Evolutionary conservation across 805 yeast genomes (phyloP).

Genomic region (Candida stauntonica): DNA sequence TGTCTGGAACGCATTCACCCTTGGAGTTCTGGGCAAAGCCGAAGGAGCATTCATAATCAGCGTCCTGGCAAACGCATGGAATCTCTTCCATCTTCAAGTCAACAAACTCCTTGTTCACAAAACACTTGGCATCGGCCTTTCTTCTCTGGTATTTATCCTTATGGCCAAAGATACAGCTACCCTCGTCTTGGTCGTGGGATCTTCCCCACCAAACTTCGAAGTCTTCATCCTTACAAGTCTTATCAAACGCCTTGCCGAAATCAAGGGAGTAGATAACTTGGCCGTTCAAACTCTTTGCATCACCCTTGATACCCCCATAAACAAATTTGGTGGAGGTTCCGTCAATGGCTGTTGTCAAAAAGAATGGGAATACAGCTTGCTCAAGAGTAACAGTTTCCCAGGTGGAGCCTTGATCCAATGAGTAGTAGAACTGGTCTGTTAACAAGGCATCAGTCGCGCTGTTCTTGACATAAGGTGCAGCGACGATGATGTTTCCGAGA

Average conservation of each 20-base stretch:
- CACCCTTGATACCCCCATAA: conserved; percentile 38
- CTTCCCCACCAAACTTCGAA: conserved; percentile 64
- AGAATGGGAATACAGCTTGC: conserved; percentile 35
- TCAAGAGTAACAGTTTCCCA: conserved; percentile 56
- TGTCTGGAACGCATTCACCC: conserved; percentile 47
- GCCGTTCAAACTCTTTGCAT: conserved; percentile 2
- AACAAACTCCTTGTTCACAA: conserved; percentile 34
- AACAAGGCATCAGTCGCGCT: conserved; percentile 30
- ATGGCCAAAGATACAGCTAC: conserved; percentile 64
- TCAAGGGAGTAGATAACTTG: conserved; percentile 40
- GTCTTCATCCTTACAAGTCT: conserved; percentile 42
- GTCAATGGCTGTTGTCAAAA: conserved; percentile 58
- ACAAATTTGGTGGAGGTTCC: conserved; percentile 65
- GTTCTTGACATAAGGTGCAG: conserved; percentile 31
- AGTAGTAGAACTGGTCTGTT: conserved; percentile 41
- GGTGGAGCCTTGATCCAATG: conserved; percentile 68
- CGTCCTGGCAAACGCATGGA: conserved; percentile 57
- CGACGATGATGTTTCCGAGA: conserved; percentile 68
- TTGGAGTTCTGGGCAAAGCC: conserved; percentile 40
- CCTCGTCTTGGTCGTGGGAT: conserved; percentile 27
- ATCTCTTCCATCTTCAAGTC: conserved; percentile 43
- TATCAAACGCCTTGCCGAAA: conserved; percentile 52
- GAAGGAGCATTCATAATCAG: conserved; percentile 67
- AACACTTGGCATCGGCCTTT: conserved; percentile 63
- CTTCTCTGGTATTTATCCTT: conserved; percentile 61